phyloP scores from a whole-genome alignment of 2,329 filamentous ascomycete species.

The Dichotomopilus funicola region DNA sequence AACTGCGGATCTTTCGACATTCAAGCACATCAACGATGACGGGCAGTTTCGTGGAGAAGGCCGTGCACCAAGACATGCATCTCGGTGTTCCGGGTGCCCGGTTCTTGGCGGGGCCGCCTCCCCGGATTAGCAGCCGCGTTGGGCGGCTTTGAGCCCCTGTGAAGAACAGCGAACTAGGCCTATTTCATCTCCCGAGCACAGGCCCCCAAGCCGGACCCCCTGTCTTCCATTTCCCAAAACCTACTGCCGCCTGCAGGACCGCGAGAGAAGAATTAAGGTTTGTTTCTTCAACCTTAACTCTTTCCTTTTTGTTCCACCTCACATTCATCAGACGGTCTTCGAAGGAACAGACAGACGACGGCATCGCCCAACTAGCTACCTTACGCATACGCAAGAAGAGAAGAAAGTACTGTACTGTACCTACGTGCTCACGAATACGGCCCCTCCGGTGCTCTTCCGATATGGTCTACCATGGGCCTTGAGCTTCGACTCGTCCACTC shows the following conservation, averaged over 20 bases:
- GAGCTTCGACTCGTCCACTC: slow-evolving; percentile 9
- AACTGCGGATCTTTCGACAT: too few relatives aligned
- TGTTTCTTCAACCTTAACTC: not conserved
- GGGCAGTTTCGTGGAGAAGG: too few relatives aligned
- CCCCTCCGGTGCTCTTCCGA: not conserved
- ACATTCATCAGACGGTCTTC: too few relatives aligned
- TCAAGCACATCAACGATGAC: too few relatives aligned
- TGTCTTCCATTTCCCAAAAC: not conserved
- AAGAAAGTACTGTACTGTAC: not conserved
- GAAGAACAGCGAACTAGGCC: not conserved
- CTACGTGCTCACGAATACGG: not conserved
- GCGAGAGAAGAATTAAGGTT: not conserved
- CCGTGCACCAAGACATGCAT: not conserved
- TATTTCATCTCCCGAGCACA: not conserved
- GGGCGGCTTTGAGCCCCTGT: not conserved
- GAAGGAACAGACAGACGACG: not conserved
- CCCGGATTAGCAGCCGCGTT: slow-evolving; percentile 12
- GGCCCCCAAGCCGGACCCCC: not conserved
- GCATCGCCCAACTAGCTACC: not conserved
- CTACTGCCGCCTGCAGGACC: not conserved
- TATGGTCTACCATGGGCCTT: slow-evolving; percentile 21
- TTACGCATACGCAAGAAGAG: not conserved
- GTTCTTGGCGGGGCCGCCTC: slow-evolving; percentile 11
- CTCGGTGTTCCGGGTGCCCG: not conserved
- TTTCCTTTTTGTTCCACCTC: too few relatives aligned